Base-by-base conservation (phyloP, 805 yeast genomes). In the Limtongozyma cylindracea region DNA sequence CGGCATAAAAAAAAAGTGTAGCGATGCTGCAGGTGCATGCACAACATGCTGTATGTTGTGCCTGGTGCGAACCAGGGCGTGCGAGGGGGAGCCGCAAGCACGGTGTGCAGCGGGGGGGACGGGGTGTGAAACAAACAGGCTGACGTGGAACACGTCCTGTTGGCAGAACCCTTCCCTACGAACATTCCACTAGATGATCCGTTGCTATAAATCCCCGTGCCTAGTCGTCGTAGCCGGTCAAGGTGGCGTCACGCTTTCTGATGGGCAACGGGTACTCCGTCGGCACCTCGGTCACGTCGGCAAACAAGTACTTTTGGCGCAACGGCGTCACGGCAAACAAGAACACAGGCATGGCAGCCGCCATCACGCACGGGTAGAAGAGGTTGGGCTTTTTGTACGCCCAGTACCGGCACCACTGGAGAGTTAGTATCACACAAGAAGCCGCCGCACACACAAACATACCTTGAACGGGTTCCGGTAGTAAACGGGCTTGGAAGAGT, bases 381-480 rank as follows among this genome's bases (percentile, higher is more conserved):
- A 71, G 50, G 45, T 72, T 77, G 19, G 91, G 91, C 39, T 65
- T 63, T 31, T 61, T 61, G 47, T 72, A 71, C 12, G 82, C 73
- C 33, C 66, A 68, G 47, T 63, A 72, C 41, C 82, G 69, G 31
- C 56, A 43, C 74, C 74, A 67, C 72, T 64, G 29, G 21, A 37
- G 31, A 13, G 15, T 13, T 13, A 6, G 5, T 13, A 6, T 6
- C 15, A 6, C 6, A n/a, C n/a, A n/a, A n/a, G n/a, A n/a, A n/a
- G n/a, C n/a, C n/a, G n/a, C n/a, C n/a, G n/a, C n/a, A n/a, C n/a
- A n/a, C n/a, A n/a, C 10, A 10, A 5, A 58, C 72, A 29, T 55
- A 64, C 72, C 39, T 67, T 64, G 16, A 63, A 35, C 25, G 76
- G 76, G 34, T 63, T 60, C 34, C 59, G 60, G 45, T 41, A 65